Conservation (phyloP, 2,329 filamentous ascomycete genomes). For the Penicillium corylophilum region DNA sequence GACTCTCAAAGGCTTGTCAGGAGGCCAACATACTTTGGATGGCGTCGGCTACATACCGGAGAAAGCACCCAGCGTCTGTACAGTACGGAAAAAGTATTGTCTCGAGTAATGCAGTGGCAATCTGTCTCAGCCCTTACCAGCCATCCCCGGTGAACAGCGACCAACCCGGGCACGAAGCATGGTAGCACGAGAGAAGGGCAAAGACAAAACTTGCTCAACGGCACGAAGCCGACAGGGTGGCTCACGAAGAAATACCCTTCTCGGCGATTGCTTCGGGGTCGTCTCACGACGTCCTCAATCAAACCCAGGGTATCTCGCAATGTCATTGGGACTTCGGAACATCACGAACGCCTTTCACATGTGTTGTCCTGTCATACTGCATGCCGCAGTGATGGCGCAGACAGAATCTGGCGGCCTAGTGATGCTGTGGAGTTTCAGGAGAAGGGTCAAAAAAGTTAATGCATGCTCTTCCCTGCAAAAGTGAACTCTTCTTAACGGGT, state of each 20-base stretch:
- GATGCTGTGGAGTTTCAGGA: conserved; percentile 6
- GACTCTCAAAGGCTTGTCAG: conserved; percentile 8
- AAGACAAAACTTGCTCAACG: conserved; percentile 16
- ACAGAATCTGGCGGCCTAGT: conserved; percentile 14
- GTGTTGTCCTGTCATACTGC: conserved; percentile 15
- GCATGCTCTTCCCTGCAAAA: not conserved
- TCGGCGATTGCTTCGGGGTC: conserved; percentile 10
- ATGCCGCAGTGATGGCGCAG: conserved; percentile 6
- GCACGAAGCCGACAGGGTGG: conserved; percentile 15
- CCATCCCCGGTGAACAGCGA: conserved; percentile 10
- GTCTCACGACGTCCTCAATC: conserved; percentile 8
- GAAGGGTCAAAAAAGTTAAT: not conserved
- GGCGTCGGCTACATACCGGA: conserved; percentile 11
- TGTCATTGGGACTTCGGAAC: conserved; percentile 14
- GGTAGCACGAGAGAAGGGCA: conserved; percentile 15
- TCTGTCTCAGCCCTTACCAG: conserved; percentile 7
- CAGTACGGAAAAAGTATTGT: not conserved
- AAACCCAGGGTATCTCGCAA: conserved; percentile 3
- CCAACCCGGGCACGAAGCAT: conserved; percentile 15
- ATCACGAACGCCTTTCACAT: conserved; percentile 23
- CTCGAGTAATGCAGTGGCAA: conserved; percentile 4
- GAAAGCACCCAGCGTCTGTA: not conserved
- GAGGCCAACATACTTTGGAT: conserved; percentile 13
- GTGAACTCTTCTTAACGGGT: not conserved
- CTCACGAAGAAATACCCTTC: conserved; percentile 17